phyloP scores from a whole-genome alignment of 495 filamentous ascomycete species.

The Podospora tetraspora region DNA sequence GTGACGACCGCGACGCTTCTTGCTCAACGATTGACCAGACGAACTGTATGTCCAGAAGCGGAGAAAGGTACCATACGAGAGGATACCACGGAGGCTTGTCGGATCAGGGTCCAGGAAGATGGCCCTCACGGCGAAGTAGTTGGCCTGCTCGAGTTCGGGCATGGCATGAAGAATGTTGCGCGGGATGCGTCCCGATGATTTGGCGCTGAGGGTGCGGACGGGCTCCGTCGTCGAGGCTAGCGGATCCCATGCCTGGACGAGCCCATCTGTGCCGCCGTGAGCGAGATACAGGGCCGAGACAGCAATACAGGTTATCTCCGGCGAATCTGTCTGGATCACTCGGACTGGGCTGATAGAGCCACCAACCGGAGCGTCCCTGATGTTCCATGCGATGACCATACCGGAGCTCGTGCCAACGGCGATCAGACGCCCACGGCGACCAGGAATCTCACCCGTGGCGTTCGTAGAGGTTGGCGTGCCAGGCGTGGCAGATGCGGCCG shows the following conservation, averaged over 20 bases:
- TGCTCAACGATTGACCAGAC: constrained; percentile 35
- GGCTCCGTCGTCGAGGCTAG: constrained; percentile 74
- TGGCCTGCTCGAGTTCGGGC: constrained; percentile 46
- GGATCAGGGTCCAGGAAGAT: constrained; percentile 86
- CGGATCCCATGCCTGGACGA: constrained; percentile 96
- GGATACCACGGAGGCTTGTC: constrained; percentile 82
- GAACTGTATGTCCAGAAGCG: constrained; percentile 95
- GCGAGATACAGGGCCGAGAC: constrained; percentile 82
- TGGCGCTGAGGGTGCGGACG: constrained; percentile 82
- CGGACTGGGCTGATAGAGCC: constrained; percentile 57
- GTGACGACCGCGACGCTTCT: constrained; percentile 43
- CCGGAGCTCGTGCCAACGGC: constrained; percentile 79
- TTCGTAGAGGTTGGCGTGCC: constrained; percentile 26
- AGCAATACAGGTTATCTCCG: constrained; percentile 78
- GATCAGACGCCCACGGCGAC: constrained; percentile 74
- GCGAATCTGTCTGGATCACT: constrained; percentile 86
- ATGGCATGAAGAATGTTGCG: constrained; percentile 38
- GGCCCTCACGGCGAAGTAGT: constrained; percentile 77
- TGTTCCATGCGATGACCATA: constrained; percentile 76
- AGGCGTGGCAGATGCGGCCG: constrained; percentile 15
- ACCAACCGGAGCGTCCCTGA: constrained; percentile 55
- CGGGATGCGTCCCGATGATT: constrained; percentile 71
- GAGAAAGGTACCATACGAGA: constrained; percentile 79
- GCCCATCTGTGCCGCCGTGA: constrained; percentile 89
- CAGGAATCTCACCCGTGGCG: constrained; percentile 58